Conservation (phyloP, 164 flowering plant genomes). For the Paratinospora sagittata region DNA sequence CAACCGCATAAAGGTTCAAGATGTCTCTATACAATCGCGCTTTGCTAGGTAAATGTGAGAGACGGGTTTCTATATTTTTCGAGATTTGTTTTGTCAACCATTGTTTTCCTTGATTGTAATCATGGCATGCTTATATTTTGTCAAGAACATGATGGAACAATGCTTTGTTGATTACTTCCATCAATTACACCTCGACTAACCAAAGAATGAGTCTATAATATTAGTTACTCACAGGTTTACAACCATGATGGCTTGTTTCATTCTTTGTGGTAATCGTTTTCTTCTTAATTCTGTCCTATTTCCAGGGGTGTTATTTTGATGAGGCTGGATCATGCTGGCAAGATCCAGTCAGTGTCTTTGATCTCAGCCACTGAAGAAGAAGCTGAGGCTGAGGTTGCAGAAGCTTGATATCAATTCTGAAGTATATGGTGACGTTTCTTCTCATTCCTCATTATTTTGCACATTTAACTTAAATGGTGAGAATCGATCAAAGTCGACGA, state of each 20-base stretch:
- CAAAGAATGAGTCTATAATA: too few relatives aligned
- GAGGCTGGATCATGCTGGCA: slow-evolving; percentile 82
- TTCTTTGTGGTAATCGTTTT: not conserved
- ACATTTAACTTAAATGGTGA: not conserved
- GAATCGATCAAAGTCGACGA: not conserved
- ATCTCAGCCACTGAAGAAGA: slow-evolving; percentile 58
- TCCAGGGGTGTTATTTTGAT: slow-evolving; percentile 92
- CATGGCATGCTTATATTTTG: not conserved
- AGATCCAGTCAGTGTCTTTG: slow-evolving; percentile 84
- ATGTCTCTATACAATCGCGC: slow-evolving; percentile 85
- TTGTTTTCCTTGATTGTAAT: not conserved
- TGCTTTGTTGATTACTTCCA: too few relatives aligned
- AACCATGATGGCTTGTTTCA: too few relatives aligned
- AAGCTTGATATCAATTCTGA: not conserved
- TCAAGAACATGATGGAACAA: too few relatives aligned
- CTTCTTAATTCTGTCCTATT: not conserved
- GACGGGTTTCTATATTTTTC: not conserved
- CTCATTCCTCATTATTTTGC: not conserved
- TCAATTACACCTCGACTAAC: too few relatives aligned
- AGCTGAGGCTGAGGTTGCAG: slow-evolving; percentile 29
- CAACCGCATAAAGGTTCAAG: slow-evolving; percentile 92
- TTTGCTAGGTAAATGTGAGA: slow-evolving; percentile 56
- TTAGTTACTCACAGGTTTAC: too few relatives aligned
- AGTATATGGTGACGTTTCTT: not conserved
- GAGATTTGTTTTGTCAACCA: not conserved